phyloP scores from a whole-genome alignment of 495 filamentous ascomycete species.

The Penicillium atrosanguineum region DNA sequence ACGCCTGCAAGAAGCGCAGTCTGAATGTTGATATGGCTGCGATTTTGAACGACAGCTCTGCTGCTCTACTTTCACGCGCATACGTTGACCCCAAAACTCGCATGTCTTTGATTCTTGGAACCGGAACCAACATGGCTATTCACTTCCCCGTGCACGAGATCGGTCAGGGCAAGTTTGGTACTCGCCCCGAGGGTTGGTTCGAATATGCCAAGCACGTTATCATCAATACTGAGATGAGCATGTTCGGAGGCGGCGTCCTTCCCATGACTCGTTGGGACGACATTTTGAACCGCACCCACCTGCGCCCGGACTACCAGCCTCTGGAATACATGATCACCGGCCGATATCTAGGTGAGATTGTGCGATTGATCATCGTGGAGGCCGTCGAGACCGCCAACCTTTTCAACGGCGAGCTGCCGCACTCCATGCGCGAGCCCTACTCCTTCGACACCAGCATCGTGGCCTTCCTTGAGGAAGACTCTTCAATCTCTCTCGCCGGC shows the following conservation, averaged over 20 bases:
- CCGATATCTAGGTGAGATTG: slow-evolving; percentile 81
- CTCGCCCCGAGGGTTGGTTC: slow-evolving; percentile 40
- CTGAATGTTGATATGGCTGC: slow-evolving; percentile 59
- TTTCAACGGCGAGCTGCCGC: slow-evolving; percentile 57
- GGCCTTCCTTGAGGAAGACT: slow-evolving; percentile 51
- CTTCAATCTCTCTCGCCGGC: slow-evolving; percentile 40
- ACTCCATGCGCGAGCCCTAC: slow-evolving; percentile 59
- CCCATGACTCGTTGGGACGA: slow-evolving; percentile 77
- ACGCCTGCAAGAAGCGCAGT: slow-evolving; percentile 50
- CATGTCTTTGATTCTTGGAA: slow-evolving; percentile 81
- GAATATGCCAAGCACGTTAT: slow-evolving; percentile 61
- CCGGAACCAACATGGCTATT: slow-evolving; percentile 81
- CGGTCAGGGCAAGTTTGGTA: slow-evolving; percentile 58
- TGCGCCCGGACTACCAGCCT: slow-evolving; percentile 80
- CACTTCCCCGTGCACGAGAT: slow-evolving; percentile 65
- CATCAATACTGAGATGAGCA: slow-evolving; percentile 87
- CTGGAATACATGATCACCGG: slow-evolving; percentile 90
- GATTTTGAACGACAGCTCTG: slow-evolving; percentile 82
- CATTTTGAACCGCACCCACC: slow-evolving; percentile 62
- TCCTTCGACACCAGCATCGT: slow-evolving; percentile 71
- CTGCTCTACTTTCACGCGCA: slow-evolving; percentile 74
- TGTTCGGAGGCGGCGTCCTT: slow-evolving; percentile 67
- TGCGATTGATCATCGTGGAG: slow-evolving; percentile 71
- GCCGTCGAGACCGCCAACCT: slow-evolving; percentile 49
- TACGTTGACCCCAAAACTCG: slow-evolving; percentile 62